Evolutionary conservation across 2,329 filamentous ascomycete genomes (phyloP), one percentile per base, ranked within the genome.

Genomic region (Colletotrichum tropicale): DNA sequence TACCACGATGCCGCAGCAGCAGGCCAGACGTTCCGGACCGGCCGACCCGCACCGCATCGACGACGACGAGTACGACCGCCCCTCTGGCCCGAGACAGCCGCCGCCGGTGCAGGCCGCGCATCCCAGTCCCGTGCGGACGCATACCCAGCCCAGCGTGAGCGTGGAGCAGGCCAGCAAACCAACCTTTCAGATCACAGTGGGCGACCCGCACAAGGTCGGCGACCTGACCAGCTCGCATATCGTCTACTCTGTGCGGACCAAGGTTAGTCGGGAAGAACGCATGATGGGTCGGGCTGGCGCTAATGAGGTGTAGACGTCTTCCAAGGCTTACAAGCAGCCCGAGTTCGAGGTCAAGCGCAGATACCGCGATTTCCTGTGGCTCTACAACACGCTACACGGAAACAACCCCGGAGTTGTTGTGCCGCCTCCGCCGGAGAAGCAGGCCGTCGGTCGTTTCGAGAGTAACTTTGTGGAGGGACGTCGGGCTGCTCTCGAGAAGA

Each of bases 171-270:
- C 97, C 62, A 93, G 96, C 34, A 98, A 98, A 85, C 97, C 97
- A 7, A 94, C 89, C 56, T 99, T 98, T 85, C 88, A 95, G 66
- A 98, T 99, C 81, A 93, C 91, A 4, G 97, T 99, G 26, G 97
- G 97, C 74, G 97, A 99, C 86, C 97, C 97, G 71, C 96, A 98
- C 86, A 99, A 98, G 87, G 96, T 99, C 79, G 97, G 97, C 75
- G 97, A 98, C 85, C 86, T 98, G 83, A 98, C 97, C 10, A 98
- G 95, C 84, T 98, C 96, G 78, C 97, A 99, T 85, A 99, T 98
- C 78, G 97, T 98, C 64, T 99, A 99, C 86, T 95, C 95, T 80
- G 97, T 99, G 78, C 91, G 94, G 81, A 99, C 97, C 74, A 97
- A 94, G 92, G 95, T 97, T 89, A 76, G 79, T 36, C 16, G 66